These are phyloP conservation scores for Sutorius eximius DNA, from an alignment of 1,284 basidiomycete genomes.

Conservation along the genomic window DNA sequence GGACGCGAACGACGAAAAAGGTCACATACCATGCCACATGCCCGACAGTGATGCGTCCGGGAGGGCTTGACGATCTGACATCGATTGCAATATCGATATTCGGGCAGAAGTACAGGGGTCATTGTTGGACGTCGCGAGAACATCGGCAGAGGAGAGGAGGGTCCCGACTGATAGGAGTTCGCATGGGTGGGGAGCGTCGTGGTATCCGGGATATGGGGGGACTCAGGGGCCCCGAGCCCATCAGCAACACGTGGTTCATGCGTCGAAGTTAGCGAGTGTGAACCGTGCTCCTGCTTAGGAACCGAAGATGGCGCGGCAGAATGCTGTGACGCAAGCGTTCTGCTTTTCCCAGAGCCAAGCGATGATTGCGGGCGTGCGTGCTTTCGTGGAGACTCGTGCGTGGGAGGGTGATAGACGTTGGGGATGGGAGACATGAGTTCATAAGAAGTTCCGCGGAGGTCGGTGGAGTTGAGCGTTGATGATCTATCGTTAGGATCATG, in stretches of 20 bases:
- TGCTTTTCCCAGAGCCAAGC: constrained; percentile 25
- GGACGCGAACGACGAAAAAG: neutral
- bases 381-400: constrained; percentile 15
- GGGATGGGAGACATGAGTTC: constrained; percentile 26
- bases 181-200: constrained; percentile 10
- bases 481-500: constrained; percentile 21
- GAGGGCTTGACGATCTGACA: constrained; percentile 57
- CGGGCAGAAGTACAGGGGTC: constrained; percentile 45
- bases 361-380: constrained; percentile 20
- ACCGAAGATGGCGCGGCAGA: constrained; percentile 13
- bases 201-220: constrained; percentile 4
- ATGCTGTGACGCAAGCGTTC: constrained; percentile 6
- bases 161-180: constrained; percentile 5
- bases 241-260: constrained; percentile 18
- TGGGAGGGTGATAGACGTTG: constrained; percentile 8
- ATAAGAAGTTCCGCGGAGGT: constrained; percentile 32
- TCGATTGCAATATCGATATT: constrained; percentile 49
- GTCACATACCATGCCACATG: constrained; percentile 51
- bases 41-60: constrained; percentile 62
- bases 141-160: constrained; percentile 3
- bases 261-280: constrained; percentile 19
- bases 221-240: constrained; percentile 8
- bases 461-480: constrained; percentile 20
- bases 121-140: constrained; percentile 35
- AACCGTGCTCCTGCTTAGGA: constrained; percentile 12